phyloP scores from a whole-genome alignment of 2,329 filamentous ascomycete species.

The Elsinoe australis region DNA sequence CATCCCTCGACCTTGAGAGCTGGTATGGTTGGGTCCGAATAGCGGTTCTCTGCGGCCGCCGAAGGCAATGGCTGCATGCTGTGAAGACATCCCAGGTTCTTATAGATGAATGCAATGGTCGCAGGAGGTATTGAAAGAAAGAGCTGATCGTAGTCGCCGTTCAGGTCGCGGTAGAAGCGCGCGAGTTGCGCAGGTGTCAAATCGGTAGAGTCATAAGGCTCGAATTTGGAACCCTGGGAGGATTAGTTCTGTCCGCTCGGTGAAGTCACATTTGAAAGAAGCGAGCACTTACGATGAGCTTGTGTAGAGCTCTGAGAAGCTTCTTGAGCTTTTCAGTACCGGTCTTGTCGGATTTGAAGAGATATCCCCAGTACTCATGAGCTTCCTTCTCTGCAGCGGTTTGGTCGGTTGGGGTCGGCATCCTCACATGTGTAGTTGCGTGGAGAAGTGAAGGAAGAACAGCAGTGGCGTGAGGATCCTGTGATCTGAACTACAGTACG shows the following conservation, averaged over 20 bases:
- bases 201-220: constrained; percentile 38
- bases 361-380: constrained; percentile 44
- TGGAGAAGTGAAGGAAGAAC: neutral
- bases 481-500: too few relatives aligned
- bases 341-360: constrained; percentile 46
- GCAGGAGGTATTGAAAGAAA: constrained; percentile 68
- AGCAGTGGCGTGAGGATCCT: too few relatives aligned
- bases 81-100: constrained; percentile 83
- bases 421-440: constrained; percentile 1
- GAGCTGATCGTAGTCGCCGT: constrained; percentile 48
- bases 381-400: constrained; percentile 35
- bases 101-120: constrained; percentile 85
- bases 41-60: constrained; percentile 55
- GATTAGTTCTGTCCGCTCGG: too few relatives aligned
- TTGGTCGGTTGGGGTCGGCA: constrained; percentile 20
- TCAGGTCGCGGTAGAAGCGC: constrained; percentile 42
- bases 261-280: neutral
- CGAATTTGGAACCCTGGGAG: constrained; percentile 27
- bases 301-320: constrained; percentile 40
- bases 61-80: constrained; percentile 58
- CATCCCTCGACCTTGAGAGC: constrained; percentile 78
- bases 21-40: constrained; percentile 67
- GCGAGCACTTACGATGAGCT: constrained; percentile 35
- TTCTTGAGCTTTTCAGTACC: constrained; percentile 41
- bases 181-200: constrained; percentile 44